phyloP scores from a whole-genome alignment of 805 yeast genomes.

The Spathaspora girioi region DNA sequence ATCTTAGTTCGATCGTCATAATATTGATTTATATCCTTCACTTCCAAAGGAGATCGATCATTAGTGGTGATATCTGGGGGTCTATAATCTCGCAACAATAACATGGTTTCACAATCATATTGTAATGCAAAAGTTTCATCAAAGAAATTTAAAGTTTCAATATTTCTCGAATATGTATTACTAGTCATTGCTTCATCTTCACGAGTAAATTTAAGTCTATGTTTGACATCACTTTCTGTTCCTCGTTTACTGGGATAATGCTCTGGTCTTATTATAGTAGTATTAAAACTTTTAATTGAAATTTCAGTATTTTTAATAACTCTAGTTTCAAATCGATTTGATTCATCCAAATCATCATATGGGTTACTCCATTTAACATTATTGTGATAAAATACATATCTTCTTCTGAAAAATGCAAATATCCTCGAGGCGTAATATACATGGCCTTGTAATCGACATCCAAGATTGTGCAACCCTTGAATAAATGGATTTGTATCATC shows the following conservation, averaged over 20 bases:
- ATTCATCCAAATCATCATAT: constrained; percentile 7
- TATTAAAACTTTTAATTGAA: constrained; percentile 18
- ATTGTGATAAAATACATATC: constrained; percentile 15
- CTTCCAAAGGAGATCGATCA: constrained; percentile 6
- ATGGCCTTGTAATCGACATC: constrained; percentile 20
- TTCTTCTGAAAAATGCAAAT: constrained; percentile 18
- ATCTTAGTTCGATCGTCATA: constrained; percentile 14
- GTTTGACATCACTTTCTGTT: not conserved
- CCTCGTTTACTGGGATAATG: constrained; percentile 18
- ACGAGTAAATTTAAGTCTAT: constrained; percentile 13
- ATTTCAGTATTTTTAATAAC: constrained; percentile 18
- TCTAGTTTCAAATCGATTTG: constrained; percentile 13
- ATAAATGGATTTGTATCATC: constrained; percentile 7
- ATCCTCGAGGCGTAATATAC: constrained; percentile 21
- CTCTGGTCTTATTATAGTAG: constrained; percentile 20
- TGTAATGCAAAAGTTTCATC: constrained; percentile 16
- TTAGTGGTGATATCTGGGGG: constrained; percentile 9
- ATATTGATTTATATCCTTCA: constrained; percentile 14
- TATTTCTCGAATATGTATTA: constrained; percentile 21
- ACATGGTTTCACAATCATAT: constrained; percentile 20
- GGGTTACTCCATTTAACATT: constrained; percentile 15
- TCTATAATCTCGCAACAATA: constrained; percentile 23
- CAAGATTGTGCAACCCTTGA: constrained; percentile 4
- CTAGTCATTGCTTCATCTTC: constrained; percentile 18
- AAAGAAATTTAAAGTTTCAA: constrained; percentile 23